These are phyloP conservation scores for Magnusiomyces tetraspermus DNA, from an alignment of 1,139 yeast genomes.

Conservation along the genomic window DNA sequence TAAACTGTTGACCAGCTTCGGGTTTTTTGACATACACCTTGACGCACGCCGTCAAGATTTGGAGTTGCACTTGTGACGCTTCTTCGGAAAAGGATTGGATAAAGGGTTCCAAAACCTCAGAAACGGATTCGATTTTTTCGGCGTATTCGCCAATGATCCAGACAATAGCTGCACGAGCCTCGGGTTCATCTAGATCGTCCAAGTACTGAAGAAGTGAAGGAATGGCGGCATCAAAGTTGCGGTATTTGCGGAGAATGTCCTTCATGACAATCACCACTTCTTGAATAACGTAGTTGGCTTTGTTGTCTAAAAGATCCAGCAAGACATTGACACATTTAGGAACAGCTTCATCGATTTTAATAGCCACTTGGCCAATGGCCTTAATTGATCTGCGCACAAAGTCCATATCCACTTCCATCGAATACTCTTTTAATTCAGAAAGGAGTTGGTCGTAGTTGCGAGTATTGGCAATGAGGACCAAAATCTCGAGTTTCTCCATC, in stretches of 20 bases:
- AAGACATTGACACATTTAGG: constrained; percentile 69
- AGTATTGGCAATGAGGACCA: constrained; percentile 73
- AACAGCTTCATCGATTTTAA: constrained; percentile 53
- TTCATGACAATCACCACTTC: constrained; percentile 68
- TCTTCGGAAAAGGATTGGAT: constrained; percentile 61
- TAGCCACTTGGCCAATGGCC: constrained; percentile 84
- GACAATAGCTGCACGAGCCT: constrained; percentile 64
- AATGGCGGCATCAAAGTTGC: constrained; percentile 52
- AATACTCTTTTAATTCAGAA: constrained; percentile 80
- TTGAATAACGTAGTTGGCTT: constrained; percentile 69
- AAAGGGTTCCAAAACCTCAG: constrained; percentile 39
- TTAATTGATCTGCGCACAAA: constrained; percentile 73
- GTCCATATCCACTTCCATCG: constrained; percentile 89
- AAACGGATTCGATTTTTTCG: constrained; percentile 51
- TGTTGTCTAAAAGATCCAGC: constrained; percentile 63
- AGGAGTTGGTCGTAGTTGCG: constrained; percentile 60
- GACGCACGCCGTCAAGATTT: constrained; percentile 68
- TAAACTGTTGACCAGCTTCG: constrained; percentile 39
- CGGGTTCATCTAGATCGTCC: constrained; percentile 51
- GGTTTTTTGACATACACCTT: constrained; percentile 53
- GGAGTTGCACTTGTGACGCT: constrained; percentile 65
- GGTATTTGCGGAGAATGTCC: constrained; percentile 71
- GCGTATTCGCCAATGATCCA: constrained; percentile 91
- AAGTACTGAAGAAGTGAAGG: constrained; percentile 58
- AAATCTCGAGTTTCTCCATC: constrained; percentile 82